Evolutionary conservation across 2,329 filamentous ascomycete species (phyloP).

Genomic region (Mollisiaceae sp.): DNA sequence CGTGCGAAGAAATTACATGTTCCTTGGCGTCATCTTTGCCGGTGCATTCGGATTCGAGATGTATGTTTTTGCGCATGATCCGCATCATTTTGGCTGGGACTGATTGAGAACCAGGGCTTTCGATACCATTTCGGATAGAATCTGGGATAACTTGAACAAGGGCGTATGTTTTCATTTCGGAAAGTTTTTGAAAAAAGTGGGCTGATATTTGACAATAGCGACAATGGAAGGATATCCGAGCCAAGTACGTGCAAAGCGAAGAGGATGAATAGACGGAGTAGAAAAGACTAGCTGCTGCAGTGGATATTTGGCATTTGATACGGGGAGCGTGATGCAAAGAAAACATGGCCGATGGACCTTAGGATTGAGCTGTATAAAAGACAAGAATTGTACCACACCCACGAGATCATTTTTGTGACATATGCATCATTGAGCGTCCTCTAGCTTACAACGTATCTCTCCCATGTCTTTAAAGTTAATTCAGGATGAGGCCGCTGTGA

Average conservation of each 20-base stretch:
- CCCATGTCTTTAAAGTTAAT: background rate
- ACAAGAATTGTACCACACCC: conserved; percentile 33
- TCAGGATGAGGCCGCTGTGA: conserved; percentile 4
- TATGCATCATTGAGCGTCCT: background rate
- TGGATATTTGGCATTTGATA: background rate
- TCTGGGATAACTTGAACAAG: conserved; percentile 91
- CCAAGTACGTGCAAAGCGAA: conserved; percentile 76
- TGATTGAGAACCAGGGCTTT: conserved; percentile 66
- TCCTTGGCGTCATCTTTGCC: conserved; percentile 85
- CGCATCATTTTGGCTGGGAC: background rate
- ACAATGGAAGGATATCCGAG: conserved; percentile 99
- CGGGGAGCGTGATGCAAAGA: conserved; percentile 17
- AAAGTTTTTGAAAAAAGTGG: conserved; percentile 16
- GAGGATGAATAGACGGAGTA: conserved; percentile 51
- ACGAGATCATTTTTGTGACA: background rate
- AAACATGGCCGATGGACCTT: conserved; percentile 18
- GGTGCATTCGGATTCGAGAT: conserved; percentile 91
- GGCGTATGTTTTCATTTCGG: conserved; percentile 70
- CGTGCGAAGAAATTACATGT: conserved; percentile 85
- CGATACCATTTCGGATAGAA: conserved; percentile 78
- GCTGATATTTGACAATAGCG: conserved; percentile 64
- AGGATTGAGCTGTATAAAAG: conserved; percentile 40
- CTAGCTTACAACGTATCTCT: background rate
- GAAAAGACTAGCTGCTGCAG: background rate
- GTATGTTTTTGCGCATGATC: conserved; percentile 60